Percentiles rank a stretch among this genome's conserved stretches.
Evolutionary conservation across 1,284 basidiomycete genomes (phyloP).

Genomic region (Fomitopsis pinicola): DNA sequence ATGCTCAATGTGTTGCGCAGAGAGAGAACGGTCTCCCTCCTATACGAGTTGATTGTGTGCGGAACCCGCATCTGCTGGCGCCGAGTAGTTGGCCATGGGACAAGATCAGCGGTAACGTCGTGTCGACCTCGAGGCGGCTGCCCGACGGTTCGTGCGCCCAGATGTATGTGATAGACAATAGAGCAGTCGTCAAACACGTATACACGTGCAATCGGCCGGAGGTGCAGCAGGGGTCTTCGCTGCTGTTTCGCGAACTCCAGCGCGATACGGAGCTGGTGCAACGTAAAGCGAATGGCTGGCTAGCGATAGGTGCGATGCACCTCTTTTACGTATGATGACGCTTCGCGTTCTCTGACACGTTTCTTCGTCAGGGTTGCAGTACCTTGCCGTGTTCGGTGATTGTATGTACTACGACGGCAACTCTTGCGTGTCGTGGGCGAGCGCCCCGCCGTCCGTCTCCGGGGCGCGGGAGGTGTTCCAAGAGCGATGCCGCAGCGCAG

Average conservation of each 20-base stretch:
- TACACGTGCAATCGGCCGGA: slow-evolving; percentile 34
- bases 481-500: slow-evolving; percentile 9
- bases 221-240: slow-evolving; percentile 28
- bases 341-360: background rate
- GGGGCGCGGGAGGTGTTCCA: slow-evolving; percentile 17
- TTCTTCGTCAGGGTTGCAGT: slow-evolving; percentile 24
- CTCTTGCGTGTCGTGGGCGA: background rate
- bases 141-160: slow-evolving; percentile 29
- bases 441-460: slow-evolving; percentile 22
- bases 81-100: slow-evolving; percentile 26
- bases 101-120: slow-evolving; percentile 19
- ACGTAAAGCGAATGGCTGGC: slow-evolving; percentile 1
- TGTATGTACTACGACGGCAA: background rate
- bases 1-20: slow-evolving; percentile 14
- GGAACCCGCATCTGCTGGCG: slow-evolving; percentile 24
- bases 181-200: slow-evolving; percentile 28
- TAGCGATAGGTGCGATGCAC: slow-evolving; percentile 9
- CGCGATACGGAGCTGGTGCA: slow-evolving; percentile 25
- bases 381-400: slow-evolving; percentile 7
- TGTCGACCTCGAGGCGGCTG: slow-evolving; percentile 12
- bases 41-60: slow-evolving; percentile 24
- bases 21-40: slow-evolving; percentile 19
- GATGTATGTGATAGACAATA: slow-evolving; percentile 22
- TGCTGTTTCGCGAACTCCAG: slow-evolving; percentile 31
- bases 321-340: background rate